Conservation (phyloP, 371 early-diverging fungal species). For the Sporodiniella umbellata region DNA sequence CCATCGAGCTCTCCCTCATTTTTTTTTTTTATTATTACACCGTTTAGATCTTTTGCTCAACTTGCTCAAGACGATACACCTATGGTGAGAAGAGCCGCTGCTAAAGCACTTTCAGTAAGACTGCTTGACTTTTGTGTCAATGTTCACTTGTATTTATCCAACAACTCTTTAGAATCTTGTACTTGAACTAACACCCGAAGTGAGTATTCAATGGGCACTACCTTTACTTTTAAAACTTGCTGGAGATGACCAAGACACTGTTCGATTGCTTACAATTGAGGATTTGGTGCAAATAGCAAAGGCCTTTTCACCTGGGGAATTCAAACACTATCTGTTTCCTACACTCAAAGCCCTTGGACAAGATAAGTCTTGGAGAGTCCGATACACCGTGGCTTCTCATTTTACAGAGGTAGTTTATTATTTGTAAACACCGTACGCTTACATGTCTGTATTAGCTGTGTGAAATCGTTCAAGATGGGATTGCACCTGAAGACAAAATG, state of each 20-base stretch:
- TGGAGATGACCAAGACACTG: slow-evolving; percentile 94
- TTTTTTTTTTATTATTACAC: too few relatives aligned
- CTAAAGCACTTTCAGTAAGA: slow-evolving; percentile 80
- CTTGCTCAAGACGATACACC: slow-evolving; percentile 97
- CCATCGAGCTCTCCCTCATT: too few relatives aligned
- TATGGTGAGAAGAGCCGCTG: slow-evolving; percentile 96
- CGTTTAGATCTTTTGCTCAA: slow-evolving; percentile 65
- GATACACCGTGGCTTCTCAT: slow-evolving; percentile 96
- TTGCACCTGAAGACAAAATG: slow-evolving; percentile 38
- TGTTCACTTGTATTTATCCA: not conserved
- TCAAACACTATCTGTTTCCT: slow-evolving; percentile 68
- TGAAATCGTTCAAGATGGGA: slow-evolving; percentile 31
- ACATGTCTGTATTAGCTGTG: slow-evolving; percentile 21
- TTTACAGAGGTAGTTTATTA: slow-evolving; percentile 69
- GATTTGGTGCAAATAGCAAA: slow-evolving; percentile 87
- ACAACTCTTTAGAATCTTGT: slow-evolving; percentile 6
- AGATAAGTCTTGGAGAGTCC: slow-evolving; percentile 97
- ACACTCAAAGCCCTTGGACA: slow-evolving; percentile 73
- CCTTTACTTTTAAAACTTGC: slow-evolving; percentile 79
- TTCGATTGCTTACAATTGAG: slow-evolving; percentile 92
- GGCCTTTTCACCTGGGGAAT: slow-evolving; percentile 74
- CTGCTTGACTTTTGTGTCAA: not conserved
- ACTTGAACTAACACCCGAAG: slow-evolving; percentile 61
- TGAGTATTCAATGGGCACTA: slow-evolving; percentile 61
- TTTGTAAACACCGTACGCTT: not conserved